Evolutionary conservation across 2,329 filamentous ascomycete species (phyloP).

Genomic region (Fulvia fulva): DNA sequence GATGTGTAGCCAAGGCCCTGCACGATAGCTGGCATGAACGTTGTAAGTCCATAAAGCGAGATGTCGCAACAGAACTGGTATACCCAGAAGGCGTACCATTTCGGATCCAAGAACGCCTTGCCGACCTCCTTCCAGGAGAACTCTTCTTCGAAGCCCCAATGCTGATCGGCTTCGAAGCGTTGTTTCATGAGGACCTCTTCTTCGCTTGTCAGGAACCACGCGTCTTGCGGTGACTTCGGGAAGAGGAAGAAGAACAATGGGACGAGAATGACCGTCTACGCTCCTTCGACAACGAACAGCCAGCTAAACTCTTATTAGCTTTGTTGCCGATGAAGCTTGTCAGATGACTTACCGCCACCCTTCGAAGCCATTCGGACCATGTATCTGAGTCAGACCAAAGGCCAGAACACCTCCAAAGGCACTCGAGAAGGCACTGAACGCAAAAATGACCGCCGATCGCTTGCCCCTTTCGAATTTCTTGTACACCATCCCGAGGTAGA

Average conservation of each 20-base stretch:
- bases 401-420: constrained; percentile 9
- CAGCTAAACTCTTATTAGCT: constrained; percentile 1
- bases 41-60: constrained; percentile 7
- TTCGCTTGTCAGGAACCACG: constrained; percentile 3
- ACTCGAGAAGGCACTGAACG: constrained; percentile 8
- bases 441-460: constrained; percentile 9
- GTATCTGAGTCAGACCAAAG: constrained; percentile 7
- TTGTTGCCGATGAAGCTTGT: neutral
- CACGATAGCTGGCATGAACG: constrained; percentile 7
- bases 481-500: constrained; percentile 9
- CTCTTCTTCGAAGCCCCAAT: constrained; percentile 2
- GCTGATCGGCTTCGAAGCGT: neutral
- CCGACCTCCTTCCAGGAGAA: constrained; percentile 4
- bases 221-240: neutral
- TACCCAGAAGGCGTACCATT: constrained; percentile 8
- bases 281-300: constrained; percentile 6
- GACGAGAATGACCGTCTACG: constrained; percentile 4
- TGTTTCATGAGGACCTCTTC: constrained; percentile 1
- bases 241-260: constrained; percentile 8
- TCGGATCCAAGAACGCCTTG: constrained; percentile 1
- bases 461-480: constrained; percentile 8
- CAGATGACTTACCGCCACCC: constrained; percentile 5
- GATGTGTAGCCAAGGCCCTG: constrained; percentile 1
- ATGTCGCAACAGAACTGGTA: constrained; percentile 9
- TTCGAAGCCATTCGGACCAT: constrained; percentile 3